A percentile compares a stretch with the other conserved stretches of the same genome.
Conservation (phyloP, 2,329 filamentous ascomycete species). For the Calcarisporium arbuscula region DNA sequence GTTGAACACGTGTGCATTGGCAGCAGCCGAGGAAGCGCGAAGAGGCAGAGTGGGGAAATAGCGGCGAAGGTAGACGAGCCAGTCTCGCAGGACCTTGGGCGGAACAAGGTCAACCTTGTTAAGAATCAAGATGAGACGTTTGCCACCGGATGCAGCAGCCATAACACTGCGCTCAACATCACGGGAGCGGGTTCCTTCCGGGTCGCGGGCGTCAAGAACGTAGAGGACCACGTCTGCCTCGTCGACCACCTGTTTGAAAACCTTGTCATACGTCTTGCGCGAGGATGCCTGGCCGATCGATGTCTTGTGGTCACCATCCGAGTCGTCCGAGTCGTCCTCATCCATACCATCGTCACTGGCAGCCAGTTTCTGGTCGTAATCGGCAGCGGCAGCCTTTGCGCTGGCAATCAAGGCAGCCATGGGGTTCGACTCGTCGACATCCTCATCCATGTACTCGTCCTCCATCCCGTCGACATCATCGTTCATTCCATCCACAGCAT, state of each 20-base stretch:
- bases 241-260: slow-evolving; percentile 89
- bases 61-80: slow-evolving; percentile 76
- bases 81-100: slow-evolving; percentile 71
- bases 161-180: slow-evolving; percentile 88
- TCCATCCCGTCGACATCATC: slow-evolving; percentile 43
- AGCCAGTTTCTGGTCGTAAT: slow-evolving; percentile 62
- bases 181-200: slow-evolving; percentile 81
- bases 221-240: slow-evolving; percentile 87
- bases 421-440: slow-evolving; percentile 68
- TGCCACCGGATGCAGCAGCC: slow-evolving; percentile 76
- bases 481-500: slow-evolving; percentile 41
- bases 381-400: slow-evolving; percentile 68
- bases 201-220: slow-evolving; percentile 86
- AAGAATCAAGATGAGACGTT: slow-evolving; percentile 82
- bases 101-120: slow-evolving; percentile 96
- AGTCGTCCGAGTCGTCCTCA: slow-evolving; percentile 34
- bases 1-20: slow-evolving; percentile 86
- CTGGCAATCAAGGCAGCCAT: slow-evolving; percentile 90
- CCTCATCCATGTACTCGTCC: slow-evolving; percentile 47
- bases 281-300: slow-evolving; percentile 55
- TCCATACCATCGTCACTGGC: slow-evolving; percentile 43
- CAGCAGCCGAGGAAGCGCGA: slow-evolving; percentile 72
- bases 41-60: slow-evolving; percentile 90
- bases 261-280: slow-evolving; percentile 85
- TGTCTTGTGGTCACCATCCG: slow-evolving; percentile 50